Conservation (phyloP, 345 rosid genomes). For the Cardamine chenopodiifolia region DNA sequence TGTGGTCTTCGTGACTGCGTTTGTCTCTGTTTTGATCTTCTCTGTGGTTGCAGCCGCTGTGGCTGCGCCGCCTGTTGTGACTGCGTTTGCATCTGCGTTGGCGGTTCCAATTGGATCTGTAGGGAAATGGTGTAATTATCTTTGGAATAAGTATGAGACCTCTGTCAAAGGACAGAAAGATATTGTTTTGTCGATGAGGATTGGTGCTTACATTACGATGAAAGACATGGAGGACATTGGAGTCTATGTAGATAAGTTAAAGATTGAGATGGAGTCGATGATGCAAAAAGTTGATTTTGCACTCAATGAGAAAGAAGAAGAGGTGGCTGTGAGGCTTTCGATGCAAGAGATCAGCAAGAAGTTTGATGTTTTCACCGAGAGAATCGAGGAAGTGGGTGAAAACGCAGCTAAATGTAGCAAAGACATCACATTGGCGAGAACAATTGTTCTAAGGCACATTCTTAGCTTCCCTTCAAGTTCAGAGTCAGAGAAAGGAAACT, state of each 20-base stretch:
- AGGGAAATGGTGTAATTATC: slow-evolving; percentile 80
- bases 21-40: slow-evolving; percentile 72
- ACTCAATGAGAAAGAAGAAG: slow-evolving; percentile 49
- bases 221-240: slow-evolving; percentile 68
- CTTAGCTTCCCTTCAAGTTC: slow-evolving; percentile 46
- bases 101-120: slow-evolving; percentile 67
- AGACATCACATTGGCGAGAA: slow-evolving; percentile 70
- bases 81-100: slow-evolving; percentile 73
- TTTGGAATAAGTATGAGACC: slow-evolving; percentile 66
- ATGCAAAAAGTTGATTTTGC: slow-evolving; percentile 59
- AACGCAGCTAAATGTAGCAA: slow-evolving; percentile 71
- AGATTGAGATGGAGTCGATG: slow-evolving; percentile 59
- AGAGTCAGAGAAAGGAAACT: slow-evolving; percentile 41
- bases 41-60: slow-evolving; percentile 91
- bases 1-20: slow-evolving; percentile 68
- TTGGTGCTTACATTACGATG: slow-evolving; percentile 53
- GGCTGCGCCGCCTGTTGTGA: slow-evolving; percentile 74
- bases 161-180: slow-evolving; percentile 61
- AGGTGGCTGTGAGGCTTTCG: slow-evolving; percentile 58
- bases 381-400: slow-evolving; percentile 59
- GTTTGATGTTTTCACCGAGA: slow-evolving; percentile 55
- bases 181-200: slow-evolving; percentile 52
- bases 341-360: slow-evolving; percentile 78
- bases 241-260: slow-evolving; percentile 53
- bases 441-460: slow-evolving; percentile 63